Conservation (phyloP, 2,329 filamentous ascomycete genomes). For the Alternaria viburni region DNA sequence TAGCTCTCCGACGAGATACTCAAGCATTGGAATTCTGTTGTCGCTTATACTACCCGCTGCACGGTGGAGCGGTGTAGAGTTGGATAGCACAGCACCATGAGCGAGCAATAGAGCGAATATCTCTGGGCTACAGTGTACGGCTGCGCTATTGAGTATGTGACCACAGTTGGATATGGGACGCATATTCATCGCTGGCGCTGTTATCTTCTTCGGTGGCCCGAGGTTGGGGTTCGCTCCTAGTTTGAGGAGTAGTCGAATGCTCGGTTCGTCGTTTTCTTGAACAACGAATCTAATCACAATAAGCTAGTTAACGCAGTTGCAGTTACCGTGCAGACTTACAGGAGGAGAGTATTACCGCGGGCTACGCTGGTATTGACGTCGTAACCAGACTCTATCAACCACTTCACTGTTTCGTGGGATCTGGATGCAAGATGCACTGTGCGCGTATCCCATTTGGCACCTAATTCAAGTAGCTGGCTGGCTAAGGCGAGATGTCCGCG, state of each 20-base stretch:
- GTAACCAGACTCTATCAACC: not conserved
- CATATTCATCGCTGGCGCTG: not conserved
- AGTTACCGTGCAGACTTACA: not conserved
- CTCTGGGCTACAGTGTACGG: not conserved
- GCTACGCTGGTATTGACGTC: not conserved
- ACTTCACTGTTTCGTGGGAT: not conserved
- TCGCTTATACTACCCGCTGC: not conserved
- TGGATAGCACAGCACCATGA: not conserved
- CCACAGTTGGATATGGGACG: not conserved
- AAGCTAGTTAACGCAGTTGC: not conserved
- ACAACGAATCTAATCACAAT: not conserved
- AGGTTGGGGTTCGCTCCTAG: not conserved
- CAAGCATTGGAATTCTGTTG: slow-evolving; percentile 10
- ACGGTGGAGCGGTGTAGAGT: not conserved
- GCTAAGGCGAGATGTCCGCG: not conserved
- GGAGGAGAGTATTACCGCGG: not conserved
- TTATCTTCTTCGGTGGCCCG: not conserved
- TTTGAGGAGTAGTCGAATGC: not conserved
- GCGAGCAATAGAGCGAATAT: not conserved
- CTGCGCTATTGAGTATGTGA: not conserved
- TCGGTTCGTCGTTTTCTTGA: not conserved
- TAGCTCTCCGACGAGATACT: slow-evolving; percentile 9
- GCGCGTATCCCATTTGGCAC: not conserved
- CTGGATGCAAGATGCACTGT: not conserved
- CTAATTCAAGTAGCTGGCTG: not conserved